Base-by-base conservation (phyloP, 306 rosid genomes). In the Lathyrus sativus region DNA sequence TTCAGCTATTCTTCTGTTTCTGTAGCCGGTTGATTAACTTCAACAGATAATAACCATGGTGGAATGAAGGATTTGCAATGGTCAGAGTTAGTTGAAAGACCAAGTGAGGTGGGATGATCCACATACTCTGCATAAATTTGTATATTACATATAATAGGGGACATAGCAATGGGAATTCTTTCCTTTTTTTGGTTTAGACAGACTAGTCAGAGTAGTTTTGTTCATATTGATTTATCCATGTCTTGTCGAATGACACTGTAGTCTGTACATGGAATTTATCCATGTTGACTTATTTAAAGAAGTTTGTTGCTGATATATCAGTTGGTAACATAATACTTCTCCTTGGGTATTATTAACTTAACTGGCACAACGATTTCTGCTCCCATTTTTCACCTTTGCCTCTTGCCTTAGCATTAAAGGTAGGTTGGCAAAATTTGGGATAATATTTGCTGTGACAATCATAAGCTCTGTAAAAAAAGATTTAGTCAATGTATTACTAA, bases 241-340 rank as follows among this genome's bases (percentile, higher is more conserved):
- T 70, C 72, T 31, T 64, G 7, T 41, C 29, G 22, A 18, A 19
- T 51, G 26, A 6, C 57, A 19, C 31, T 9, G 67, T 84, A 86
- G 89, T 85, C 64, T 90, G 91, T 90, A 83, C 75, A 85, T 86
- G 91, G 87, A 83, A 76, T 80, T 82, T 81, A 75, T 76, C 84
- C 83, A 19, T 84, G 39, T 7, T 26, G 29, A 26, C 29, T 35
- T 35, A 35, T 35, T 33, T 6, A 35, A 1, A 35, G 39, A 35
- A 7, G 39, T 35, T 35, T 35, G 78, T 2, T 24, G 26, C 77
- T 68, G 82, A 78, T 63, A 63, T 74, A 73, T 74, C 74, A 70
- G 61, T 74, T 76, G 39, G 38, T 46, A 50, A 70, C 45, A 42
- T 58, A 31, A 43, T 73, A 64, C 13, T 26, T 65, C 49, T 14